A percentile compares a stretch with the other conserved stretches of the same genome.
phyloP scores from a whole-genome alignment of 1,284 basidiomycete species.

The Marasmius oreades region DNA sequence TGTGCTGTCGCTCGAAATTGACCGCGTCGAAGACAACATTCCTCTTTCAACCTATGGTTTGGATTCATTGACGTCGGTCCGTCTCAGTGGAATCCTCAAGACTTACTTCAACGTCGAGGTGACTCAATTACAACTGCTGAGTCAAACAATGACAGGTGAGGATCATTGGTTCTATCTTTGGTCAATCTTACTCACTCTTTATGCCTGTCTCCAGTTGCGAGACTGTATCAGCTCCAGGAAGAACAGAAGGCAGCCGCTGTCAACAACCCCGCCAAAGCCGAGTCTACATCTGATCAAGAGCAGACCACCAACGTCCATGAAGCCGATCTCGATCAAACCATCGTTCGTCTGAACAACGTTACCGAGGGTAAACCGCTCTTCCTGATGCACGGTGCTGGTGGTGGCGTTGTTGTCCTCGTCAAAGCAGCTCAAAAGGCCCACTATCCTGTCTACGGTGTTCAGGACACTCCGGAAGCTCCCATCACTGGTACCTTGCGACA shows the following conservation, averaged over 20 bases:
- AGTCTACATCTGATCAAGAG: neutral
- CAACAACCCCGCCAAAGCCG: neutral
- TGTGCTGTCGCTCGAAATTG: neutral
- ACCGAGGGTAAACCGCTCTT: slow-evolving; percentile 7
- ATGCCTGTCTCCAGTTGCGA: neutral
- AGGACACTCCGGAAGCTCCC: slow-evolving; percentile 9
- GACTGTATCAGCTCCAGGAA: neutral
- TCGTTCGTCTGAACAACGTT: slow-evolving; percentile 1
- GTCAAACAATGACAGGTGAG: slow-evolving; percentile 4
- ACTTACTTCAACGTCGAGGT: slow-evolving; percentile 2
- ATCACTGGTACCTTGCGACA: slow-evolving; percentile 2
- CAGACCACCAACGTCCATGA: slow-evolving; percentile 6
- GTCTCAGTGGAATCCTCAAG: slow-evolving; percentile 4
- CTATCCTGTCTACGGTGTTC: slow-evolving; percentile 8
- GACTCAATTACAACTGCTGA: slow-evolving; percentile 2
- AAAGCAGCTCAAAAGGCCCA: slow-evolving; percentile 1
- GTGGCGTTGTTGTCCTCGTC: slow-evolving; percentile 3
- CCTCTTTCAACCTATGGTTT: slow-evolving; percentile 2
- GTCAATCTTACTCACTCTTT: neutral
- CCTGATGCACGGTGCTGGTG: slow-evolving; percentile 9
- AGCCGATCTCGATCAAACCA: slow-evolving; percentile 6
- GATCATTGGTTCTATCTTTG: neutral
- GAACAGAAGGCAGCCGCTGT: neutral
- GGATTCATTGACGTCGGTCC: slow-evolving; percentile 3
- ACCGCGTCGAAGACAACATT: slow-evolving; percentile 1